Base-by-base conservation (phyloP, 2,329 filamentous ascomycete genomes). In the Fusarium sp. region DNA sequence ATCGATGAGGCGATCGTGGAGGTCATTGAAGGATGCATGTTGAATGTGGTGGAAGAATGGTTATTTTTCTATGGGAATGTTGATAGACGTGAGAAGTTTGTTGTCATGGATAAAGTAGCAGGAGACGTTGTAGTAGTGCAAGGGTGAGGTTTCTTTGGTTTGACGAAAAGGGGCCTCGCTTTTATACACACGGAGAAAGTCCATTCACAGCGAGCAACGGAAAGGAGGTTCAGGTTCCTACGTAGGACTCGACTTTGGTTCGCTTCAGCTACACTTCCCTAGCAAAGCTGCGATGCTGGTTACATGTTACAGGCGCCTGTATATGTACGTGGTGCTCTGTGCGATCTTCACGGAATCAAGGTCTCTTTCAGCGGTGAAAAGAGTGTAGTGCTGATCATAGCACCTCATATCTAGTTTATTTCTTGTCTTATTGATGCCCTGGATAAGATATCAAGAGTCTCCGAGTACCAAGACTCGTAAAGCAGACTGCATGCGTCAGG, bases 341-440 rank as follows among this genome's bases (percentile, higher is more conserved):
- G 22, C 30, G 5, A 24, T 51, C 14, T 24, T 5, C 8, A 51
- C 11, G 12, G 17, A 24, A 32, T 35, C 30, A 11, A 9, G 14
- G 12, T 11, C 28, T 18, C 15, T 7, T 24, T 13, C 17, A 32
- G 12, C 15, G 8, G 5, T 50, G 11, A 3, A 10, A 13, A 18
- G 0, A 18, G n/a, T n/a, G 13, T 6, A 48, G 17, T 1, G 11
- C n/a, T 4, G 10, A 17, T 30, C 15, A 17, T 17, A 2, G 0
- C 9, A 18, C 3, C 5, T 26, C 15, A 30, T 50, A 17, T 2
- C 10, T 12, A n/a, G 14, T 50, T 50, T 22, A 22, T 3, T 15
- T 48, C 3, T 30, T 5, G 12, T 30, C 3, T 22, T 12, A 1
- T 22, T 2, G 4, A 6, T 10, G 22, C 22, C 2, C 8, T 24